phyloP scores from a whole-genome alignment of 129 eudicot genomes.

The Apium graveolens region DNA sequence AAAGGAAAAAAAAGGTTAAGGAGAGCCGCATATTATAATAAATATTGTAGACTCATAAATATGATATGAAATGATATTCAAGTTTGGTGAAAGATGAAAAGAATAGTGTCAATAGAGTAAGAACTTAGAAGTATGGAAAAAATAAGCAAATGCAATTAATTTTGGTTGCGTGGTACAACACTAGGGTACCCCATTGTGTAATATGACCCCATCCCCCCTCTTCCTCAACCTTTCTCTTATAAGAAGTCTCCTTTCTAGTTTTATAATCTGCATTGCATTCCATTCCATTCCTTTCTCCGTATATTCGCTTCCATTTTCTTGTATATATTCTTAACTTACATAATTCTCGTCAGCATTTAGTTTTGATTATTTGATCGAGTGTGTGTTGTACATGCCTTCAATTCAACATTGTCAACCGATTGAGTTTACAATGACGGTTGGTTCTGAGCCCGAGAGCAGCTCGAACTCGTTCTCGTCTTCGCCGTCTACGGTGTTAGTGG shows the following conservation, averaged over 20 bases:
- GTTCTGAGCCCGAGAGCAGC: conserved; percentile 19
- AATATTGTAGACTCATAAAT: too few relatives aligned
- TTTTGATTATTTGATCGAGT: too few relatives aligned
- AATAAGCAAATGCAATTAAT: neutral
- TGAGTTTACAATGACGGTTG: neutral
- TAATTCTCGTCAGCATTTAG: neutral
- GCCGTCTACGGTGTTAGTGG: conserved; percentile 17
- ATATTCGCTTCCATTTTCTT: neutral
- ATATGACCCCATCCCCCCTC: conserved; percentile 4
- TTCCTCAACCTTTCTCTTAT: neutral
- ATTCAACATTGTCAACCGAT: neutral
- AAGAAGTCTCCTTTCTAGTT: conserved; percentile 13
- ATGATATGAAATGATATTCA: neutral
- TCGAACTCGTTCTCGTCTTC: conserved; percentile 17
- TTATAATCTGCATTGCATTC: neutral
- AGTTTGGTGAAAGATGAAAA: conserved; percentile 8
- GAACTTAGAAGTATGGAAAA: neutral
- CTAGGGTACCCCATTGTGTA: conserved; percentile 12
- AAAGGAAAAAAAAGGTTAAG: neutral
- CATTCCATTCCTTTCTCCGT: neutral
- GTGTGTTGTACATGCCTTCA: neutral
- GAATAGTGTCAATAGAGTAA: neutral
- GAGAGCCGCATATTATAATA: neutral
- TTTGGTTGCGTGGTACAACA: conserved; percentile 9
- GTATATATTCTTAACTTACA: neutral